Conservation (phyloP, 2,329 filamentous ascomycete genomes). For the Colletotrichum spaethianum region DNA sequence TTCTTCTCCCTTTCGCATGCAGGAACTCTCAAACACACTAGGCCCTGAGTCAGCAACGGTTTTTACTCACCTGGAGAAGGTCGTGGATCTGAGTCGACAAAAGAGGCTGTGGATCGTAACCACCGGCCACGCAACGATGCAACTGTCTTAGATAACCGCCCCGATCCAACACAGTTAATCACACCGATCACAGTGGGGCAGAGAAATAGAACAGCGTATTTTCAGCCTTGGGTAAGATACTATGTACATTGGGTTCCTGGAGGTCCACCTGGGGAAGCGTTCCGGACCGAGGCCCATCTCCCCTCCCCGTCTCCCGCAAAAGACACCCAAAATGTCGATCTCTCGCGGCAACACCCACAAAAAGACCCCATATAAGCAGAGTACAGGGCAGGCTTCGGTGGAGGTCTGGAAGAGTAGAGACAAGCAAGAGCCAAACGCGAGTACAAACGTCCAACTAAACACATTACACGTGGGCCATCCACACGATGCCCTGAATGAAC, state of each 20-base stretch:
- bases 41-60: constrained; percentile 8
- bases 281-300: not conserved
- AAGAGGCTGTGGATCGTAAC: not conserved
- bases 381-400: not conserved
- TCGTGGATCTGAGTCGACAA: not conserved
- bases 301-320: not conserved
- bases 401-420: not conserved
- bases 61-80: not conserved
- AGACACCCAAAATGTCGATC: not conserved
- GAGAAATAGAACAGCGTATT: too few relatives aligned
- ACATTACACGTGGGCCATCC: not conserved
- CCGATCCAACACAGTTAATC: not conserved
- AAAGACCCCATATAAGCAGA: not conserved
- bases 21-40: not conserved
- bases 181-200: not conserved
- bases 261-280: not conserved
- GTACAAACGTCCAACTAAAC: not conserved
- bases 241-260: not conserved
- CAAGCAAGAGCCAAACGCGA: not conserved
- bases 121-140: not conserved
- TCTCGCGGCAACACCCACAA: not conserved
- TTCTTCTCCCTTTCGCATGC: not conserved
- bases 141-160: not conserved
- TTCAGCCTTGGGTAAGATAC: not conserved
- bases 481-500: too few relatives aligned